Evolutionary conservation across 257 asterid genomes (phyloP), one percentile per base, ranked within the genome.

Genomic region (Galeopsis tetrahit): DNA sequence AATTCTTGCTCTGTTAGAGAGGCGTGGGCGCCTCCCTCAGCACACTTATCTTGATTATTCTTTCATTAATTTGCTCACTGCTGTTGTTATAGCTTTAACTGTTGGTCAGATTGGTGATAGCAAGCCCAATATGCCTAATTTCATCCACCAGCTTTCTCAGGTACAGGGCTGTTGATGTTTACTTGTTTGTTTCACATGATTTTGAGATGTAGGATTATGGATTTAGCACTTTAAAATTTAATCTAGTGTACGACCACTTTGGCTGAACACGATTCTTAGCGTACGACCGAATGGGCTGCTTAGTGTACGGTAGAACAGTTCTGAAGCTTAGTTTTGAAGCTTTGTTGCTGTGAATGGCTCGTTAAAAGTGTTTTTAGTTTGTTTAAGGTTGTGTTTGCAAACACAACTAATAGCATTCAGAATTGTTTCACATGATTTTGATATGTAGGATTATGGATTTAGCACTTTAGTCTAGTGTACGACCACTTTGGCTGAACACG

Each of bases 1-100:
- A 0, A 17, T 84, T 51, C 39, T 84, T 33, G 75, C 85, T 13
- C 74, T 59, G 1, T 57, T 86, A 7, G 92, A 82, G 74, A 53
- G 92, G 63, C 84, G 89, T 0, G 92, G 92, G 1, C 80, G 89
- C 11, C 86, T 86, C 2, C 89, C 91, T 0, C 89, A 86, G 70
- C 91, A 84, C 77, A 86, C 83, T 6, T 86, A 82, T 40, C 85
- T 86, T 10, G 92, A 86, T 63, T 86, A 82, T 68, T 65, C 89
- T 0, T 0, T 84, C 44, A 49, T 77, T 0, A 84, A 84, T 64
- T 65, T 84, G 10, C 44, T 86, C 39, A 56, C 82, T 46, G 92
- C 87, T 55, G 10, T 82, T 49, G 38, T 58, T 32, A 82, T 86
- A 10, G 89, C 87, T 4, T 56, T 84, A 11, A 86, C 89, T 0